Conservation (phyloP, 2,329 filamentous ascomycete genomes). For the Teratosphaeria pseudoeucalypti region DNA sequence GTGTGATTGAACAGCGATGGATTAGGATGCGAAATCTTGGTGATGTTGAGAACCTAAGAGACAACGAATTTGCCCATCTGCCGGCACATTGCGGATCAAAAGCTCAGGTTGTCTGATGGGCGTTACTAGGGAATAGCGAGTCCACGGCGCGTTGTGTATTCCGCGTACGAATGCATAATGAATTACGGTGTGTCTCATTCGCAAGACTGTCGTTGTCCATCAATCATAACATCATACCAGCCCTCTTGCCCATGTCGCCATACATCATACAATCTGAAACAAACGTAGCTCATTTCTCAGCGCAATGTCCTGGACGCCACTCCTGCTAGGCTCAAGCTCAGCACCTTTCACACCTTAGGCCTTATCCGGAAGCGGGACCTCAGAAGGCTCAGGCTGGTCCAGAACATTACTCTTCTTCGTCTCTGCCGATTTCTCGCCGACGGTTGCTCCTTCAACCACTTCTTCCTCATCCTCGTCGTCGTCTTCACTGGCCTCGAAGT, state of each 20-base stretch:
- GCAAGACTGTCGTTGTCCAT: neutral
- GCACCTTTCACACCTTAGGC: conserved; percentile 5
- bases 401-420: conserved; percentile 4
- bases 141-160: neutral
- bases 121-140: neutral
- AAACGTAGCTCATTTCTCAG: neutral
- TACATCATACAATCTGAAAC: neutral
- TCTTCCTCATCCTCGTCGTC: conserved; percentile 11
- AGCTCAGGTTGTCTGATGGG: neutral
- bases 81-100: neutral
- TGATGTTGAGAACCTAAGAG: neutral
- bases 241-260: neutral
- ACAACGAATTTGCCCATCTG: neutral
- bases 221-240: neutral
- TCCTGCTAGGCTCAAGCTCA: conserved; percentile 4
- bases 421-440: neutral
- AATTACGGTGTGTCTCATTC: neutral
- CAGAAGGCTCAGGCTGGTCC: conserved; percentile 14
- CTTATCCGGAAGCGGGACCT: conserved; percentile 14
- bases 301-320: neutral
- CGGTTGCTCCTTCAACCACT: neutral
- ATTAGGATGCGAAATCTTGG: no score
- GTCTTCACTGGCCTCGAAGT: conserved; percentile 5
- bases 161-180: neutral
- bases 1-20: no score